These are phyloP conservation scores for Yarrowia divulgata DNA, from an alignment of 805 yeast genomes.

Conservation along the genomic window DNA sequence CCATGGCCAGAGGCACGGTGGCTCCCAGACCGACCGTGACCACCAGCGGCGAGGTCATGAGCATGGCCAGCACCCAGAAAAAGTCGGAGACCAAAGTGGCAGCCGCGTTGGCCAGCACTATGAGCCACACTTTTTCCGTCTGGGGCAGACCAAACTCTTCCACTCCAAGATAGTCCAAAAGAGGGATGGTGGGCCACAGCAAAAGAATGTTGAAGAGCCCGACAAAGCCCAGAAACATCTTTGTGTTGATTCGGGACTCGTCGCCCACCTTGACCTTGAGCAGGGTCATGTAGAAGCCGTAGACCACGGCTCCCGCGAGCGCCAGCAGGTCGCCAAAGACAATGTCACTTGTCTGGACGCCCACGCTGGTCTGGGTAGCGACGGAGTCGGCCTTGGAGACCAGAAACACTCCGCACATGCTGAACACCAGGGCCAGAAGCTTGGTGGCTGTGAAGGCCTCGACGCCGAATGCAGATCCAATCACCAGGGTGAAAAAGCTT, in stretches of 20 bases:
- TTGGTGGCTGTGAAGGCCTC: constrained; percentile 73
- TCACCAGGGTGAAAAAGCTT: constrained; percentile 86
- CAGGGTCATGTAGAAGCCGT: constrained; percentile 88
- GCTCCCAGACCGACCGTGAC: constrained; percentile 94
- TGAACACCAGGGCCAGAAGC: constrained; percentile 69
- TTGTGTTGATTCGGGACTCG: constrained; percentile 81
- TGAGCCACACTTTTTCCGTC: constrained; percentile 56
- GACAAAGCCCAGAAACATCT: constrained; percentile 91
- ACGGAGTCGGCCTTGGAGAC: constrained; percentile 65
- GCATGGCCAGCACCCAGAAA: constrained; percentile 95
- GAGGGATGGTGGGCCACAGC: constrained; percentile 81
- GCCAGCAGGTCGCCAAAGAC: constrained; percentile 82
- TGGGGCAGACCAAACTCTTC: constrained; percentile 80
- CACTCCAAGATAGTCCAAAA: constrained; percentile 67
- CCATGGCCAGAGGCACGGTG: constrained; percentile 93
- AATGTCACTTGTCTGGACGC: constrained; percentile 42
- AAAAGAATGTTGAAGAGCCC: constrained; percentile 79
- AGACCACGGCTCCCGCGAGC: constrained; percentile 82
- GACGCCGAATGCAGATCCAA: constrained; percentile 75
- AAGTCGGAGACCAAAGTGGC: constrained; percentile 88
- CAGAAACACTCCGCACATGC: constrained; percentile 79
- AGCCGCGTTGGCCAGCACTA: constrained; percentile 70
- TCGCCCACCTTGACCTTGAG: constrained; percentile 74
- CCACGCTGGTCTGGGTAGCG: constrained; percentile 29
- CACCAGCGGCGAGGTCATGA: constrained; percentile 90